A percentile compares a stretch with the other conserved stretches of the same genome.
These are phyloP conservation scores for Cicer arietinum DNA, from an alignment of 306 rosid species.

Conservation along the genomic window DNA sequence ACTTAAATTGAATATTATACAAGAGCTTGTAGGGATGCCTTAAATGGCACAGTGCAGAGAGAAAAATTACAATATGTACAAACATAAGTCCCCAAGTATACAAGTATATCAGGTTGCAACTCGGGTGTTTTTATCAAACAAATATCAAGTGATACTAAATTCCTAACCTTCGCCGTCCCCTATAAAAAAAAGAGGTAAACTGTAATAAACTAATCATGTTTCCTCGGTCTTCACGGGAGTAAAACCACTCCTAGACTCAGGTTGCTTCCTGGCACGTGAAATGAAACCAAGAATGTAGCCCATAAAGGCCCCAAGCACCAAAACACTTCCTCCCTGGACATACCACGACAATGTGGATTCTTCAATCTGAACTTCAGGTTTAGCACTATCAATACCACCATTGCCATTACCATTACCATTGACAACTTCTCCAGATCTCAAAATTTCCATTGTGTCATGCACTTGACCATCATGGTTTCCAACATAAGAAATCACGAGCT, in stretches of 20 bases:
- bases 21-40: neutral
- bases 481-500: slow-evolving; percentile 69
- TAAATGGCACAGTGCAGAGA: slow-evolving; percentile 7
- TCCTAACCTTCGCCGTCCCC: slow-evolving; percentile 26
- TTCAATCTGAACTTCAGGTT: slow-evolving; percentile 34
- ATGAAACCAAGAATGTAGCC: slow-evolving; percentile 77
- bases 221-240: slow-evolving; percentile 77
- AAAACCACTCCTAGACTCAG: slow-evolving; percentile 55
- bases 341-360: slow-evolving; percentile 58
- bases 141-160: slow-evolving; percentile 16
- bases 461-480: slow-evolving; percentile 88
- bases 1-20: slow-evolving; percentile 23
- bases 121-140: slow-evolving; percentile 20
- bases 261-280: slow-evolving; percentile 62
- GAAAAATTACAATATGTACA: slow-evolving; percentile 46
- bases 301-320: slow-evolving; percentile 75
- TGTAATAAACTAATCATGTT: slow-evolving; percentile 36
- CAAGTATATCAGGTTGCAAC: slow-evolving; percentile 13
- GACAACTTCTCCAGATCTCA: slow-evolving; percentile 68
- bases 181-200: slow-evolving; percentile 24
- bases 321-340: slow-evolving; percentile 67
- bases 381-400: slow-evolving; percentile 27
- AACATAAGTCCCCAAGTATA: slow-evolving; percentile 13
- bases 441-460: slow-evolving; percentile 70
- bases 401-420: slow-evolving; percentile 49